Percentiles rank a stretch among this genome's conserved stretches.
Evolutionary conservation across 495 filamentous ascomycete genomes (phyloP).

Genomic region (Podospora didyma): DNA sequence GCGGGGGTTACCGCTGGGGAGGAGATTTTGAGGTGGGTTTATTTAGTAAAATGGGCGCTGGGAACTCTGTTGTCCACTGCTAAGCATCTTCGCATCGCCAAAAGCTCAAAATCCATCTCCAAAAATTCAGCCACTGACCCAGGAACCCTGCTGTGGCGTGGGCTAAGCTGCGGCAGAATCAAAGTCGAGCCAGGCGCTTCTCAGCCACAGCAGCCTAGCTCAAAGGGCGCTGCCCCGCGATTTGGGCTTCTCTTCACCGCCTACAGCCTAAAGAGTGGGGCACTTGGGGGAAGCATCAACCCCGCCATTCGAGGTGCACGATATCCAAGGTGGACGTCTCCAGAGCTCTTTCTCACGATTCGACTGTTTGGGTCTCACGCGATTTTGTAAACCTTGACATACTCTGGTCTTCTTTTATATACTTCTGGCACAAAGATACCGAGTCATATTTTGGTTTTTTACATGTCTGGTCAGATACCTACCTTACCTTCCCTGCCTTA

Average conservation of each 20-base stretch:
- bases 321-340: background rate
- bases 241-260: constrained; percentile 10
- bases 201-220: background rate
- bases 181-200: background rate
- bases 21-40: constrained; percentile 7
- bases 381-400: too few relatives aligned
- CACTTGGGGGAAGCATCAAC: constrained; percentile 5
- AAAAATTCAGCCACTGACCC: constrained; percentile 27
- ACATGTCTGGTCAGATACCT: too few relatives aligned
- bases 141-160: constrained; percentile 9
- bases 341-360: too few relatives aligned
- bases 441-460: too few relatives aligned
- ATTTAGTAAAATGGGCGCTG: constrained; percentile 2
- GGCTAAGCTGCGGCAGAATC: constrained; percentile 20
- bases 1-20: constrained; percentile 4
- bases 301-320: constrained; percentile 6
- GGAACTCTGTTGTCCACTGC: constrained; percentile 16
- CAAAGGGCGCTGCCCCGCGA: constrained; percentile 12
- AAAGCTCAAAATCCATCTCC: constrained; percentile 21
- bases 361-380: too few relatives aligned
- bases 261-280: background rate
- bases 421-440: too few relatives aligned
- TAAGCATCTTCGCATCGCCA: constrained; percentile 23
- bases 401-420: too few relatives aligned
- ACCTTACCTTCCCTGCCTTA: too few relatives aligned